Base-by-base conservation (phyloP, 2,329 filamentous ascomycete genomes). In the Thelonectria blattea region DNA sequence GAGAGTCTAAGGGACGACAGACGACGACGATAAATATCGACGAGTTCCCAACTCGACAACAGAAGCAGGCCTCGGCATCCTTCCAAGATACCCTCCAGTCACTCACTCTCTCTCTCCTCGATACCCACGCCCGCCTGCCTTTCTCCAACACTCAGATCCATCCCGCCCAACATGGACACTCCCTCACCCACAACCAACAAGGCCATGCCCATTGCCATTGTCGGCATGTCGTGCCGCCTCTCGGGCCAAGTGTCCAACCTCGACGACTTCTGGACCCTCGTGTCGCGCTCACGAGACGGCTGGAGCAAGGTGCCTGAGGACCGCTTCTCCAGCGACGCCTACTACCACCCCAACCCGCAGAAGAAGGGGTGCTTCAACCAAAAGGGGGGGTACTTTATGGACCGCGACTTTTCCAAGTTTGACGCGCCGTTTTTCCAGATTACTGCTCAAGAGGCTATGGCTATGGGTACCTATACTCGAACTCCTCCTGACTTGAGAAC, bases 371-470 rank as follows among this genome's bases (percentile, higher is more conserved):
- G 73, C 50, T 73, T 75, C 60, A 80, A 78, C 52, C 68, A 73
- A 1, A 66, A 64, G 20, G 72, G 73, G 4, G 74, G 73, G 2
- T 78, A 79, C 65, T 82, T 81, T 52, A 71, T 85, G 60, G 76
- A 79, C 47, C 74, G 76, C 18, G 81, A 84, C 57, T 72, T 81
- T 24, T 73, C 75, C 8, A 73, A 74, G 3, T 84, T 85, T 57
- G 82, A 85, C 52, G 81, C 82, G 0, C 79, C 80, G 0, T 85
- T 85, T 66, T 85, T 85, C 67, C 78, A 78, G 46, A 72, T 84
- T n/a, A 82, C 81, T 0, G 76, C 79, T 61, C 79, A 81, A 62
- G 81, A 84, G 68, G 82, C 79, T 27, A 74, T 75, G 49, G 80
- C 81, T 0, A 82, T 85, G 80, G 72, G 71, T 18, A n/a, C 50